phyloP scores from a whole-genome alignment of 2,329 filamentous ascomycete species.

The Botrytis sinoallii region DNA sequence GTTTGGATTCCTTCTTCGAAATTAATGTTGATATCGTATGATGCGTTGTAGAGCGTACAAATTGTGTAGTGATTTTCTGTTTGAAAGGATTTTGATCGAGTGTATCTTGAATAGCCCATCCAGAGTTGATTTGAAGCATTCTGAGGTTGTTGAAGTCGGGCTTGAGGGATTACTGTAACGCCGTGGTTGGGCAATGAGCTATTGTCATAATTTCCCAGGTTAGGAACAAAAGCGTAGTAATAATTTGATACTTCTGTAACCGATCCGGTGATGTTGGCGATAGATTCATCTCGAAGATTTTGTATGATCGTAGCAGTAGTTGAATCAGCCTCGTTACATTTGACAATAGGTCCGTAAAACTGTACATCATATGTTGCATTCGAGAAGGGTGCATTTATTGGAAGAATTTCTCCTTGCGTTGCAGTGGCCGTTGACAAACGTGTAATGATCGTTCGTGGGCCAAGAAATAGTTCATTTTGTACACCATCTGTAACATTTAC shows the following conservation, averaged over 20 bases:
- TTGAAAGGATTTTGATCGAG: not conserved
- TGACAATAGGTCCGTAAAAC: conserved; percentile 25
- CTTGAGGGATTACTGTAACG: not conserved
- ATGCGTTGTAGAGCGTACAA: conserved; percentile 24
- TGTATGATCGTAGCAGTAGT: conserved; percentile 19
- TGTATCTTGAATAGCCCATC: conserved; percentile 21
- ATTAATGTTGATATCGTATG: conserved; percentile 22
- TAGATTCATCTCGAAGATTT: not conserved
- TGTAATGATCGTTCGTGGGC: conserved; percentile 24
- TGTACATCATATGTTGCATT: conserved; percentile 25
- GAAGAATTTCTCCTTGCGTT: conserved; percentile 23
- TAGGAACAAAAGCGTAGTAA: conserved; percentile 26
- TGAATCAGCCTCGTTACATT: conserved; percentile 23
- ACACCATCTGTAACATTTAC: conserved; percentile 1
- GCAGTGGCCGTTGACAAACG: conserved; percentile 23
- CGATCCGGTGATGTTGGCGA: not conserved
- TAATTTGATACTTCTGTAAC: conserved; percentile 18
- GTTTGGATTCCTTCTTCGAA: conserved; percentile 23
- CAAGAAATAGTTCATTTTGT: conserved; percentile 19
- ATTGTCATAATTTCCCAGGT: conserved; percentile 16
- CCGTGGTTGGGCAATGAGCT: not conserved
- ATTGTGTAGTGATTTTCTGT: conserved; percentile 18
- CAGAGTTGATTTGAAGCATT: conserved; percentile 26
- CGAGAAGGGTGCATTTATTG: conserved; percentile 18
- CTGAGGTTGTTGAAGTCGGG: conserved; percentile 20